Evolutionary conservation across 768 basidiomycete genomes (phyloP), one percentile per base, ranked within the genome.

Genomic region (Neoboletus magnificus): DNA sequence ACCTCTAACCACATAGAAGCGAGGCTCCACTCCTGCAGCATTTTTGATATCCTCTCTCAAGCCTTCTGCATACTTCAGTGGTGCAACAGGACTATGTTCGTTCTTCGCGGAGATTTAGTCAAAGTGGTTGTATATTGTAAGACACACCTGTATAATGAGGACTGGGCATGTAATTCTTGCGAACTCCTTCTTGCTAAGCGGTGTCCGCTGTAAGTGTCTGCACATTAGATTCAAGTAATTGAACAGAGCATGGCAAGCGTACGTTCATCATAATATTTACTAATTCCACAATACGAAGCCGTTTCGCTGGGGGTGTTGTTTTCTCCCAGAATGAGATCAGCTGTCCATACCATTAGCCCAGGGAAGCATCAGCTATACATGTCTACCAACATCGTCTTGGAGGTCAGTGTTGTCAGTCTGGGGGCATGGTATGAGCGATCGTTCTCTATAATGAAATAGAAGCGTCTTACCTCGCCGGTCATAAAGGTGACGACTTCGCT

Each of bases 1-100:
- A 87, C 88, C 85, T 78, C 81, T 86, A 40, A 90, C 78, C 23
- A 77, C 73, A 57, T 82, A 86, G 2, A 88, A 58, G 7, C 79
- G 67, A 41, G 82, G 77, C 47, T 81, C 82, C 8, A 70, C 71
- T 37, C 75, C 74, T 16, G 66, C 58, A 3, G 77, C 80, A 48
- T 81, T 79, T 10, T 71, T 73, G 27, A 88, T 73, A 25, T 79
- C 71, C 4, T 79, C 69, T 41, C 73, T 73, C 18, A 88, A 69
- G 36, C 71, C 66, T 58, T 89, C 81, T 7, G 86, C 87, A 54
- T 82, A 78, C 60, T 76, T 77, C 32, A 78, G 69, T 3, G 85
- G 82, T 54, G 77, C 81, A 13, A 77, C 66, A 29, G 79, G 74
- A 58, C 80, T 85, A 12, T 73, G 72, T 54, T 89, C 86, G 6